Evolutionary conservation across 164 flowering plant species (phyloP).

Genomic region (Stephania yunnanensis): DNA sequence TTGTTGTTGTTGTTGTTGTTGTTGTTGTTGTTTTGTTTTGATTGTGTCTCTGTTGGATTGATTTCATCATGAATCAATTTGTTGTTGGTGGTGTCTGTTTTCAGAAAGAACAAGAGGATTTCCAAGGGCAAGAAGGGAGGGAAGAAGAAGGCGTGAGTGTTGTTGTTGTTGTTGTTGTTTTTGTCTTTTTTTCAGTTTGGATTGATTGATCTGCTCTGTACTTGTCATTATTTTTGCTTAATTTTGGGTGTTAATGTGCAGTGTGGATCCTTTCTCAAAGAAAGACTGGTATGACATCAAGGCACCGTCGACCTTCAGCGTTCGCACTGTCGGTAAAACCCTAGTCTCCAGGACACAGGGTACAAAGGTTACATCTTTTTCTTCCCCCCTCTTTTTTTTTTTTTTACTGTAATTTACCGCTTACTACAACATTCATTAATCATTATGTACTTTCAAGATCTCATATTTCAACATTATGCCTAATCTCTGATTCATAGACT

Average conservation of each 20-base stretch:
- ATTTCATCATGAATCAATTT: background rate
- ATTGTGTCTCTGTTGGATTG: background rate
- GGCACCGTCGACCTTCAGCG: conserved; percentile 4
- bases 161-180: background rate
- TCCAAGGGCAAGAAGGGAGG: conserved; percentile 9
- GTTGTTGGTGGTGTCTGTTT: background rate
- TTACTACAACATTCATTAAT: background rate
- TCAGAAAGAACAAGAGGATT: conserved; percentile 8
- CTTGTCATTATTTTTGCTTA: background rate
- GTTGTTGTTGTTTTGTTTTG: background rate
- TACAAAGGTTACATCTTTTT: background rate
- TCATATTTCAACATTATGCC: background rate
- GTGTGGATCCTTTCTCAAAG: conserved; percentile 6
- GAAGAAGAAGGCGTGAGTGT: conserved; percentile 5
- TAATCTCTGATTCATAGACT: background rate
- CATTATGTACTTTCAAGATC: background rate
- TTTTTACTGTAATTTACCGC: background rate
- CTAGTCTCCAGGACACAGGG: conserved; percentile 6
- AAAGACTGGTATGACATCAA: conserved; percentile 11
- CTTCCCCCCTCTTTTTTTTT: background rate
- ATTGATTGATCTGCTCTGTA: background rate
- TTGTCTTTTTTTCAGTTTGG: background rate
- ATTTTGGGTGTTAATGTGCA: background rate
- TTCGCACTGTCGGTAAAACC: conserved; percentile 4
- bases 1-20: too few relatives aligned